Evolutionary conservation across 495 filamentous ascomycete species (phyloP), one percentile per base, ranked within the genome.

Genomic region (Aspergillus coremiiformis): DNA sequence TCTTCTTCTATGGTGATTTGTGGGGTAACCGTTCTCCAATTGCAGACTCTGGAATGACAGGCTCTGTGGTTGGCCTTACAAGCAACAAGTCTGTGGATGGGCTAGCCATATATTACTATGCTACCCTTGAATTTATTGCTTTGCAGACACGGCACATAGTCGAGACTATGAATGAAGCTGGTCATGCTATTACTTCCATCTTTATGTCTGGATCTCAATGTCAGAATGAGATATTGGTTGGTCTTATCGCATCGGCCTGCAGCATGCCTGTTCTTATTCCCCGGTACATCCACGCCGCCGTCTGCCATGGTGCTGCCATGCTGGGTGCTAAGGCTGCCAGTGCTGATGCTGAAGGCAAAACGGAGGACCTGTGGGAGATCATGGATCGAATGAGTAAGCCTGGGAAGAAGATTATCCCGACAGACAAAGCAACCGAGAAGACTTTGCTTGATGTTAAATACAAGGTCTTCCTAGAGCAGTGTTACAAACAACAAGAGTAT

Each of bases 161-260:
- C 53, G 87, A 94, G 60, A 79, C 86, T 4, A 94, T 97, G 87
- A 97, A 96, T 71, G 66, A 75, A 12, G 71, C 84, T 12, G 92
- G 92, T 27, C 93, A 97, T 65, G 67, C 73, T 39, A 92, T 97
- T 67, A 79, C 74, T 41, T 92, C 87, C 45, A 95, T 98, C 67
- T 98, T 96, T 78, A 96, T 98, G 93, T 94, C 87, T 15, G 93
- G 93, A 51, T 90, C 87, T 20, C 93, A 96, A 63, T 98, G 93
- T 74, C 90, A 96, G 67, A 98, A 98, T 65, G 80, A 84, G 22
- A 84, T 98, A 48, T 75, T 98, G 23, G 92, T 97, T 79, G 73
- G 82, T 15, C 84, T 97, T 29, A 89, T 97, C 51, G 90, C 93
- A 4, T 89, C 90, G 6, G 89, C 84, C 8, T 96, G 90, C 65